Evolutionary conservation across 306 rosid genomes (phyloP), one percentile per base, ranked within the genome.

Genomic region (Lablab purpureus): DNA sequence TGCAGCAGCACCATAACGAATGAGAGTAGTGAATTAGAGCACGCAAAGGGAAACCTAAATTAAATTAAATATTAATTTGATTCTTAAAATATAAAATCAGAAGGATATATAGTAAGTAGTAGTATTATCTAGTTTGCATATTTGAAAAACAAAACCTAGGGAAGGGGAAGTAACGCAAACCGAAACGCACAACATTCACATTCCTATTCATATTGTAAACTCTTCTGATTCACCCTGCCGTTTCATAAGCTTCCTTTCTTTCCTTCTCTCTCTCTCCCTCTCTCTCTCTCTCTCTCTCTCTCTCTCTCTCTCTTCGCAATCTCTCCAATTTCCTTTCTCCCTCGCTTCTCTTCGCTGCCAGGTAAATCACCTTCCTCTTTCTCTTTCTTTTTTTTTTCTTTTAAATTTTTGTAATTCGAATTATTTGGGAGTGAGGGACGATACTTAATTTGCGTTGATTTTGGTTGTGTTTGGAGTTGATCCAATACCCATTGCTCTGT

Each of bases 331-430:
- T 79, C 80, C 5, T 58, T 72, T 32, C 59, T 51, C 45, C 73
- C 75, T 30, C 68, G 70, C 25, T 72, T 15, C 12, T 60, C 71
- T 78, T 47, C 72, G 67, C 37, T 73, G 25, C 30, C 54, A 85
- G 93, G 93, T 89, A 84, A 78, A 66, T 55, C 41, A 8, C 69
- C 62, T 19, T 67, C 50, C 64, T 72, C 67, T 52, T 7, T 50
- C 13, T 32, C 21, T 51, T 41, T 12, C 15, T 58, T 9, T 18
- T 4, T 30, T 25, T 14, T 21, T 17, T 9, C 0, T 30, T 10
- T 71, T 45, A 7, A 18, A 4, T 60, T 28, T 19, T 65, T 77
- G 0, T 37, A 37, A 76, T 80, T 64, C 7, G 65, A 81, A 81
- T 80, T 41, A 79, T 79, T 80, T 36, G 13, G 60, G 58, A 71